phyloP scores from a whole-genome alignment of 345 rosid species.

The Laguncularia racemosa region DNA sequence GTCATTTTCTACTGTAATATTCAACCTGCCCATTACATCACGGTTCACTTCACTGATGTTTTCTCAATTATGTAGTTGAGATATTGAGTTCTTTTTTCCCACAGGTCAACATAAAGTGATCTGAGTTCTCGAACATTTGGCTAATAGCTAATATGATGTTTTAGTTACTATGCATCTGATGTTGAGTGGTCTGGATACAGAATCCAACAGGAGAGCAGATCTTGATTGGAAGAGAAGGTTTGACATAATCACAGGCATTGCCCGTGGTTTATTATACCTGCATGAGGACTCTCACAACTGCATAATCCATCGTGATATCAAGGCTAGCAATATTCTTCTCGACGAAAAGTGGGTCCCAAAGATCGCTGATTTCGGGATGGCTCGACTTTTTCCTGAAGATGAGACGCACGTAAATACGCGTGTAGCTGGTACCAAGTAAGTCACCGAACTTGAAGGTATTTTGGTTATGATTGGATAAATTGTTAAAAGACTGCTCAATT shows the following conservation, averaged over 20 bases:
- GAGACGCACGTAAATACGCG: slow-evolving; percentile 86
- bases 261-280: slow-evolving; percentile 88
- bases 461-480: no score
- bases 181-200: slow-evolving; percentile 16
- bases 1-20: no score
- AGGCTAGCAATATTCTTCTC: slow-evolving; percentile 86
- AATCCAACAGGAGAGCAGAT: slow-evolving; percentile 30
- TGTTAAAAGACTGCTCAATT: neutral
- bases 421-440: slow-evolving; percentile 92
- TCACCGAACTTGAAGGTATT: no score
- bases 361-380: slow-evolving; percentile 99
- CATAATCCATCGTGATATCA: slow-evolving; percentile 93
- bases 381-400: slow-evolving; percentile 96
- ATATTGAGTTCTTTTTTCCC: no score
- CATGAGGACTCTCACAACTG: slow-evolving; percentile 79
- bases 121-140: no score
- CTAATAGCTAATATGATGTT: no score
- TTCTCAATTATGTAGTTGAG: no score
- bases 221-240: slow-evolving; percentile 79
- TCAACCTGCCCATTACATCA: no score
- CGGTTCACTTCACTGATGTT: no score
- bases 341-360: slow-evolving; percentile 96
- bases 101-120: no score
- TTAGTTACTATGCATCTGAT: slow-evolving; percentile 2
- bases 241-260: slow-evolving; percentile 71